These are phyloP conservation scores for Carallia brachiata DNA, from an alignment of 345 rosid species.

Conservation along the genomic window DNA sequence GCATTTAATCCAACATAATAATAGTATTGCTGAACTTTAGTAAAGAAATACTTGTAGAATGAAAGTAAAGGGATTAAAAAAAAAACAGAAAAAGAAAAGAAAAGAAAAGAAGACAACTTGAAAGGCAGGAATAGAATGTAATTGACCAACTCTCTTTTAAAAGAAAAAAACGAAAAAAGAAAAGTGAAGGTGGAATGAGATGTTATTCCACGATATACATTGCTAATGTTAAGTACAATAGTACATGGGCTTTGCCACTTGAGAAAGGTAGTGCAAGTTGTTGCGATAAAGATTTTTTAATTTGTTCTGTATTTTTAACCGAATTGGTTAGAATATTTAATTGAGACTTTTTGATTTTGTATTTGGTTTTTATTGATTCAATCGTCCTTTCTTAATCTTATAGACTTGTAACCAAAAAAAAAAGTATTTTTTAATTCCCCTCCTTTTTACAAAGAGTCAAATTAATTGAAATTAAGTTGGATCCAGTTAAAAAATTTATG, in stretches of 20 bases:
- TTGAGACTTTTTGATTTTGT: no score
- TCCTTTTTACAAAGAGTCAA: background rate
- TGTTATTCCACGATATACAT: constrained; percentile 25
- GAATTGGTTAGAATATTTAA: no score
- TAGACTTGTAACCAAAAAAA: no score
- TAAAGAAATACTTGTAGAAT: constrained; percentile 28
- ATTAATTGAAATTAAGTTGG: no score
- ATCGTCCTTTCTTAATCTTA: no score
- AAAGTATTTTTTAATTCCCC: background rate
- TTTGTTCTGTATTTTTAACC: background rate
- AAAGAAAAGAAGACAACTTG: constrained; percentile 14
- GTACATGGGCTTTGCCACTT: constrained; percentile 1
- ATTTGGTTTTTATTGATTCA: no score
- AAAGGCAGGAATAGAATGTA: constrained; percentile 32
- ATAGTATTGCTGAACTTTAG: constrained; percentile 43
- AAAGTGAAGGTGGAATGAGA: constrained; percentile 30
- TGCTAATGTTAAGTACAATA: background rate
- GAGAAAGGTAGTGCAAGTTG: constrained; percentile 1
- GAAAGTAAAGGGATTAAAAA: background rate
- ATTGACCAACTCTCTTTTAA: constrained; percentile 28
- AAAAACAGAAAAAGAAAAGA: background rate
- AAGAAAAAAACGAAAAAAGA: no score
- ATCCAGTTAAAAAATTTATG: no score
- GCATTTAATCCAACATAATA: background rate
- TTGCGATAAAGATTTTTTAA: background rate